A percentile compares a stretch with the other conserved stretches of the same genome.
Evolutionary conservation across 495 filamentous ascomycete genomes (phyloP).

Genomic region (Hypoxylon fragiforme): DNA sequence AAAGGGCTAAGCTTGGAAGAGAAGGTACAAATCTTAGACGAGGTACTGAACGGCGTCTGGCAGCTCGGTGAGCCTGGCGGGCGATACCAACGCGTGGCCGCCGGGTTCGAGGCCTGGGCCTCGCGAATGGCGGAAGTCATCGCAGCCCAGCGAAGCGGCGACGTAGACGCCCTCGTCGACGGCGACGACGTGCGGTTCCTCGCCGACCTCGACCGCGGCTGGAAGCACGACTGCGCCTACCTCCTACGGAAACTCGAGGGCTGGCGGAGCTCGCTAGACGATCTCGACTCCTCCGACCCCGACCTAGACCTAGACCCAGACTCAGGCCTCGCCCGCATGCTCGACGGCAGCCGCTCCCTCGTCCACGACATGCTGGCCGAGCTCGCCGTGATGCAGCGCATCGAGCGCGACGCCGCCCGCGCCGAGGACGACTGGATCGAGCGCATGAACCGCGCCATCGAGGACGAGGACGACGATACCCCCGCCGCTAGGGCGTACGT

Average conservation of each 20-base stretch:
- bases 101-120: slow-evolving; percentile 57
- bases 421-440: slow-evolving; percentile 54
- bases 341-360: slow-evolving; percentile 43
- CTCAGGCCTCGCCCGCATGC: slow-evolving; percentile 44
- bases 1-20: slow-evolving; percentile 46
- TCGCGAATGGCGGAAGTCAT: slow-evolving; percentile 45
- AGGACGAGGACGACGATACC: slow-evolving; percentile 34
- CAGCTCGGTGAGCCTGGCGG: slow-evolving; percentile 52
- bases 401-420: slow-evolving; percentile 49
- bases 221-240: slow-evolving; percentile 49
- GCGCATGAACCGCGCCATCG: slow-evolving; percentile 44
- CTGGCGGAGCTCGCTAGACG: slow-evolving; percentile 44
- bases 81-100: slow-evolving; percentile 50
- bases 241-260: slow-evolving; percentile 47
- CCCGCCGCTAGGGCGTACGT: slow-evolving; percentile 26
- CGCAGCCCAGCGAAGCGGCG: slow-evolving; percentile 35
- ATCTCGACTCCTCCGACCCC: slow-evolving; percentile 24
- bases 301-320: slow-evolving; percentile 5
- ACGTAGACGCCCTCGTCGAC: slow-evolving; percentile 30
- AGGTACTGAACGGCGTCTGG: slow-evolving; percentile 54
- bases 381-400: slow-evolving; percentile 50
- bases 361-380: slow-evolving; percentile 54
- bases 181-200: slow-evolving; percentile 42
- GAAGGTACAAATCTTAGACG: slow-evolving; percentile 56
- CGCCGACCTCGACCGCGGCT: slow-evolving; percentile 44